Evolutionary conservation across 768 basidiomycete species (phyloP), one percentile per base, ranked within the genome.

Genomic region (Mycena sanguinolenta): DNA sequence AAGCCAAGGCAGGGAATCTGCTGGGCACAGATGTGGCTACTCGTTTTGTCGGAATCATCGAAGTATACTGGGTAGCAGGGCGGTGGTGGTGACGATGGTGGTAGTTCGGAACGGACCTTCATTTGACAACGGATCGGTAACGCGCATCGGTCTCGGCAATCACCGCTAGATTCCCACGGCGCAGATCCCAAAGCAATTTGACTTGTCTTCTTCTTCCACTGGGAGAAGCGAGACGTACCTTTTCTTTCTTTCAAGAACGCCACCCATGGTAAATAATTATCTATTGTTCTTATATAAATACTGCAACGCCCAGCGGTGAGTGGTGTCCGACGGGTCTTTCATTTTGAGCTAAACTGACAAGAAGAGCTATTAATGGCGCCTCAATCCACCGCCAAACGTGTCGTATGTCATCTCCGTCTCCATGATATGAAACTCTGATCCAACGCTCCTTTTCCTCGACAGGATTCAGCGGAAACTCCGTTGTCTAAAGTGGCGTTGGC

Each of bases 21-120:
- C 32, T 34, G 23, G 79, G 78, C 57, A 78, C 76, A 14, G 79
- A 75, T 63, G 77, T 73, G 34, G 74, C 73, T n/a, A 79, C 79
- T 23, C 81, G 81, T 61, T 83, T 81, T n/a, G 81, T 77, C 16
- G 79, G 80, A 73, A 84, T 79, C 83, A 83, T n/a, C n/a, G n/a
- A n/a, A n/a, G n/a, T n/a, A n/a, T n/a, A n/a, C n/a, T n/a, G n/a
- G n/a, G n/a, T n/a, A n/a, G n/a, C n/a, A n/a, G n/a, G n/a, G n/a
- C n/a, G n/a, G n/a, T 84, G 58, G 49, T 28, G 23, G 9, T 39
- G 13, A 14, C 39, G 13, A 39, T 84, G 44, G 12, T 46, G 44
- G 39, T 46, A n/a, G 49, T 50, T 46, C 49, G 23, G 49, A 25
- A 50, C 49, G 49, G 49, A 50, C 3, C 49, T 50, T 46, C 39